Conservation (phyloP, 345 rosid genomes). For the Eucalyptus shirleyi region DNA sequence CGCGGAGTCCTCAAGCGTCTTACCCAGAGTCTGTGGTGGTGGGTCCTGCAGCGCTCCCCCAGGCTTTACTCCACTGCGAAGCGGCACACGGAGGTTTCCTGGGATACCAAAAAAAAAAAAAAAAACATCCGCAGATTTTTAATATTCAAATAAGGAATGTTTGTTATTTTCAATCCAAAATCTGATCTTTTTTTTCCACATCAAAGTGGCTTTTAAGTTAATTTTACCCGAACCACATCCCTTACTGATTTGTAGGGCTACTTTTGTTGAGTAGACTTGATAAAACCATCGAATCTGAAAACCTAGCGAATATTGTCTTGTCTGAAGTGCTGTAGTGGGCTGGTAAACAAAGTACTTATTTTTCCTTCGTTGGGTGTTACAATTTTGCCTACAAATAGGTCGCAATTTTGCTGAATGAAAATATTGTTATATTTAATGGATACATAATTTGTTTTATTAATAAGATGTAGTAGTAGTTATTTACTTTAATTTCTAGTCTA, state of each 20-base stretch:
- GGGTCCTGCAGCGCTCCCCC: no score
- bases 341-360: neutral
- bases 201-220: neutral
- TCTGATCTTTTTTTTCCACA: neutral
- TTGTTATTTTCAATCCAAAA: neutral
- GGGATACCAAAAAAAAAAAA: no score
- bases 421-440: no score
- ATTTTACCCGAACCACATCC: neutral
- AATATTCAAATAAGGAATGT: neutral
- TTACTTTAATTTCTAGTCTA: no score
- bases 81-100: no score
- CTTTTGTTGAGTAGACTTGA: neutral
- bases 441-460: neutral
- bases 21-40: no score
- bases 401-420: neutral
- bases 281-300: neutral
- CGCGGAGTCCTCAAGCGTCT: no score
- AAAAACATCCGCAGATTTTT: no score
- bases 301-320: neutral
- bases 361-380: neutral
- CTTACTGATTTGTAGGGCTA: neutral
- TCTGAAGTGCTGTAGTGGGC: fast-evolving
- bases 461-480: no score
- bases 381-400: neutral
- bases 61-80: no score